Evolutionary conservation across 2,329 filamentous ascomycete species (phyloP), one percentile per base, ranked within the genome.

Genomic region (Calonectria naviculata): DNA sequence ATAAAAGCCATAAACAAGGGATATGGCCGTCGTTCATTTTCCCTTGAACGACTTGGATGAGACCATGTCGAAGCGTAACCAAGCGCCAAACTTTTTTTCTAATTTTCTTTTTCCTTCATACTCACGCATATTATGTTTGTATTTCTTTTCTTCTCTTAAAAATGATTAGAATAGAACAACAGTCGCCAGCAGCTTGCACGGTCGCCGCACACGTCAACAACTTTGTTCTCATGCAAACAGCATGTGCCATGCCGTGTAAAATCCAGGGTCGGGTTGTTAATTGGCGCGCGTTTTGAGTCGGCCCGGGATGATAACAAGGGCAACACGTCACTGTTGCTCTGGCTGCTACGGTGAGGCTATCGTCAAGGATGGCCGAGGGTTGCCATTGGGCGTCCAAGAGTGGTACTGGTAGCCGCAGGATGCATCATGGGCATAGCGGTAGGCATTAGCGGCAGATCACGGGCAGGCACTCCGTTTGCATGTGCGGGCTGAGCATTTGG

Each of bases 371-470:
- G n/a, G 13, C 21, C 17, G 34, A 36, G 52, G 17, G 47, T 24
- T 26, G 38, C 52, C 52, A 58, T 58, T 58, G 31, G 34, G 52
- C 38, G 52, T 38, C 52, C 21, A 38, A 21, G 52, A 38, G 52
- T 15, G 52, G 52, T 38, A 38, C 52, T 24, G 31, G n/a, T 36
- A 38, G 31, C 52, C 15, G 15, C 24, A 4, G n/a, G 52, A 58
- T 58, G 52, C 52, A 58, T 38, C 31, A 58, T 36, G 31, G 52
- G 31, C 52, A 58, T 38, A 21, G 34, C 10, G 21, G 12, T 36
- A 38, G 52, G 52, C 52, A 58, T 58, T 58, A 58, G 52, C 52
- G 31, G 52, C 52, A 58, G 31, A 58, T 58, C 52, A 58, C 52
- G 52, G 52, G 52, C 21, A 38, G 52, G 31, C 52, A 58, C 31